phyloP scores from a whole-genome alignment of 345 rosid species.

The Salix purpurea region DNA sequence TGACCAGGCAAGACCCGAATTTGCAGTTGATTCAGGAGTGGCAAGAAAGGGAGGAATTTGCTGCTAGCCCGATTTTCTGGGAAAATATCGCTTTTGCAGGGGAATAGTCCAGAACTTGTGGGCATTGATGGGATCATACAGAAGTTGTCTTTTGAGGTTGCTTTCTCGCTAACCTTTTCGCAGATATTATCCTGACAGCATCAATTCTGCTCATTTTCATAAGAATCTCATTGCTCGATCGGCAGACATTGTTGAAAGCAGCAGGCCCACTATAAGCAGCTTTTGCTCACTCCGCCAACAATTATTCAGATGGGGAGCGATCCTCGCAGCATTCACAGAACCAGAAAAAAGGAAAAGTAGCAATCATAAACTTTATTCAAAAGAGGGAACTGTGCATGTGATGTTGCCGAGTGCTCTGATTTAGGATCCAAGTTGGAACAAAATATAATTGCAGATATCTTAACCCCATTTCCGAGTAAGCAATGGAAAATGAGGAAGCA shows the following conservation, averaged over 20 bases:
- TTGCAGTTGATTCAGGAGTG: no score
- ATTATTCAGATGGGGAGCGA: slow-evolving; percentile 22
- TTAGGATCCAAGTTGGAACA: no score
- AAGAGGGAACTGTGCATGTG: neutral
- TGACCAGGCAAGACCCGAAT: no score
- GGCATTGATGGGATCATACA: slow-evolving; percentile 45
- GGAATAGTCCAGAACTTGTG: slow-evolving; percentile 31
- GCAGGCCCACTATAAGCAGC: slow-evolving; percentile 21
- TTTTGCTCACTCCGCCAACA: slow-evolving; percentile 5
- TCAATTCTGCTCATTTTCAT: slow-evolving; percentile 38
- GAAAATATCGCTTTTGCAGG: slow-evolving; percentile 3
- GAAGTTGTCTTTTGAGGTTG: slow-evolving; percentile 31
- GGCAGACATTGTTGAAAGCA: slow-evolving; percentile 15
- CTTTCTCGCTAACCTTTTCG: slow-evolving; percentile 33
- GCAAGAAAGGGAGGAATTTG: neutral
- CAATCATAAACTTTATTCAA: neutral
- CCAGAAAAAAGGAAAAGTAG: slow-evolving; percentile 7
- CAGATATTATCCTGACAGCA: slow-evolving; percentile 38
- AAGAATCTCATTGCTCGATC: slow-evolving; percentile 23
- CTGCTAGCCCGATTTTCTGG: slow-evolving; percentile 11
- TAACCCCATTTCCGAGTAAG: neutral
- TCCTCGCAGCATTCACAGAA: slow-evolving; percentile 19
- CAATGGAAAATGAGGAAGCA: no score
- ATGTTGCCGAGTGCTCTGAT: neutral
- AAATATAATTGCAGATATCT: no score